phyloP scores from a whole-genome alignment of 805 yeast species.

The Dipodascopsis uninucleata region DNA sequence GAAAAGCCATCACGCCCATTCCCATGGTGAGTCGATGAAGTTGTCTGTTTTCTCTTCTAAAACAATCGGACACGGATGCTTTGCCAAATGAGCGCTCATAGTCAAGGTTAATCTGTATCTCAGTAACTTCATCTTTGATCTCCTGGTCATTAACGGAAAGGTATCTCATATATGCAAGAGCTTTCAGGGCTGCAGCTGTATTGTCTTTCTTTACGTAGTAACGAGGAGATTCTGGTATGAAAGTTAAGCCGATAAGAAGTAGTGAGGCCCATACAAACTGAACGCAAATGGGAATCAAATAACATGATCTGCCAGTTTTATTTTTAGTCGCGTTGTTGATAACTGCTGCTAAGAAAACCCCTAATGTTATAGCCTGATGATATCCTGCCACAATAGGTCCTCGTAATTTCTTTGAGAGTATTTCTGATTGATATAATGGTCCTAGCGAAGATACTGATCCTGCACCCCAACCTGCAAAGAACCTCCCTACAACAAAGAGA shows the following conservation, averaged over 20 bases:
- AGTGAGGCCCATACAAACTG: constrained; percentile 63
- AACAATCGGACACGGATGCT: constrained; percentile 21
- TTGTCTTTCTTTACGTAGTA: constrained; percentile 57
- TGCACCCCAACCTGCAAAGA: constrained; percentile 69
- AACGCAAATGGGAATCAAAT: constrained; percentile 71
- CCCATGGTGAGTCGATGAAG: constrained; percentile 54
- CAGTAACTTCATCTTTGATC: constrained; percentile 45
- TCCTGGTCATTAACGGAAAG: constrained; percentile 46
- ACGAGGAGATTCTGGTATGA: constrained; percentile 77
- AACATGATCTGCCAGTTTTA: constrained; percentile 52
- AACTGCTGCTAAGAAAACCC: constrained; percentile 65
- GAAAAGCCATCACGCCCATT: constrained; percentile 67
- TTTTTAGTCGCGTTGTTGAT: constrained; percentile 65
- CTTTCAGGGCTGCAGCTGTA: constrained; percentile 52
- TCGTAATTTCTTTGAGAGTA: constrained; percentile 72
- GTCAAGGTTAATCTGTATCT: constrained; percentile 49
- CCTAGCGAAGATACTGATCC: constrained; percentile 74
- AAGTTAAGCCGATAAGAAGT: constrained; percentile 53
- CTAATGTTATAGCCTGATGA: constrained; percentile 72
- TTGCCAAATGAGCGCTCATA: constrained; percentile 37
- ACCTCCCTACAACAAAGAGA: constrained; percentile 65
- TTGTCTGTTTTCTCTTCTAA: constrained; percentile 33
- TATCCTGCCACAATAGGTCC: constrained; percentile 74
- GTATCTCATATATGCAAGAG: constrained; percentile 48
- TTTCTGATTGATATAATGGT: constrained; percentile 75